Evolutionary conservation across 176 grass and related monocot genomes (phyloP).

Genomic region (Zoysia japonica): DNA sequence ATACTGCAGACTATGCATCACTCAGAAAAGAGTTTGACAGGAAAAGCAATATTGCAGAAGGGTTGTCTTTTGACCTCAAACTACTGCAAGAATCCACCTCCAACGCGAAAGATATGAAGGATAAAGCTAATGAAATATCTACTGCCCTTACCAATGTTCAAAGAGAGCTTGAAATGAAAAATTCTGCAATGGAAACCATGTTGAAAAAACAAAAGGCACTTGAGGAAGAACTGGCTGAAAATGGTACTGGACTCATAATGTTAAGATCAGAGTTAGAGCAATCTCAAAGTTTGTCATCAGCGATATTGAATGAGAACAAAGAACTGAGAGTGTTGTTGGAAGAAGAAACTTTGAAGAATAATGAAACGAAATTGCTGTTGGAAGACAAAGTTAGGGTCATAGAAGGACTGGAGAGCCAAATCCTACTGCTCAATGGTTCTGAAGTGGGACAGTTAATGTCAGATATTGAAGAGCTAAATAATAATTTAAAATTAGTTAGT

Average conservation of each 20-base stretch:
- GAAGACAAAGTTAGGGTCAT: conserved; percentile 70
- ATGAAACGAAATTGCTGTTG: conserved; percentile 51
- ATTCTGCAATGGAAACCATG: conserved; percentile 48
- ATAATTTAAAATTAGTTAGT: conserved; percentile 47
- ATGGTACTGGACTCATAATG: conserved; percentile 35
- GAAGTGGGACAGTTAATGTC: conserved; percentile 43
- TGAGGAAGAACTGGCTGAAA: conserved; percentile 61
- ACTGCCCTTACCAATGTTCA: conserved; percentile 50
- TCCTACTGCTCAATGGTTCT: conserved; percentile 61
- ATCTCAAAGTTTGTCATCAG: conserved; percentile 46
- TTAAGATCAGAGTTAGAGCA: conserved; percentile 72
- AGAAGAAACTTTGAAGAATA: conserved; percentile 55
- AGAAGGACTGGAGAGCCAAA: conserved; percentile 66
- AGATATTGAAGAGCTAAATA: conserved; percentile 51
- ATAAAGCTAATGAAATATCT: conserved; percentile 52
- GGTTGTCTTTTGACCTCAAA: conserved; percentile 77
- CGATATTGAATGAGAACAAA: conserved; percentile 62
- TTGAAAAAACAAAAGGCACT: conserved; percentile 52
- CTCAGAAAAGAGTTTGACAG: conserved; percentile 64
- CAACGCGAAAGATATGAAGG: conserved; percentile 62
- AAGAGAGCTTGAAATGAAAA: conserved; percentile 65
- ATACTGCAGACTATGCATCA: conserved; percentile 41
- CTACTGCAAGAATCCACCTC: conserved; percentile 79
- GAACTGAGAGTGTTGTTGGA: conserved; percentile 60
- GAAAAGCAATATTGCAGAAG: conserved; percentile 72